phyloP scores from a whole-genome alignment of 192 early-diverging fungal genomes.

The Gryganskiella cystojenkinii region DNA sequence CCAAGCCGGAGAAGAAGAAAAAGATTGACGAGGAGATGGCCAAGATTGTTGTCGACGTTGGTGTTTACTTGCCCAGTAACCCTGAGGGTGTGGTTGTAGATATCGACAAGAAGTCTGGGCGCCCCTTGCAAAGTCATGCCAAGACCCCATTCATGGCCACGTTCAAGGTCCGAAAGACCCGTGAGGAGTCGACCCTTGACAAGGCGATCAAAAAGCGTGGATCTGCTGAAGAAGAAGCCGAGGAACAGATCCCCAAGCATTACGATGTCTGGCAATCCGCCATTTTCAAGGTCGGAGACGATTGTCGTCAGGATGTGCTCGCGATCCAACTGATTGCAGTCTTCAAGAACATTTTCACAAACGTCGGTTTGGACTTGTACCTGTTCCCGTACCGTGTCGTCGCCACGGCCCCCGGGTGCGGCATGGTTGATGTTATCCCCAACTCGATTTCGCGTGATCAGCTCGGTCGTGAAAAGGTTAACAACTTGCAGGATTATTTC shows the following conservation, averaged over 20 bases:
- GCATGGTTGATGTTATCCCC: conserved; percentile 99
- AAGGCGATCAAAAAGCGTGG: conserved; percentile 49
- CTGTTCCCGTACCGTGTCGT: conserved; percentile 97
- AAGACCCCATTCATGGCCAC: conserved; percentile 99
- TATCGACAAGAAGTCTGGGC: conserved; percentile 93
- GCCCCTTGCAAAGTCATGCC: conserved; percentile 96
- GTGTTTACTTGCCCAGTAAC: conserved; percentile 97
- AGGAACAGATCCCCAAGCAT: conserved; percentile 44
- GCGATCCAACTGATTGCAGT: conserved; percentile 97
- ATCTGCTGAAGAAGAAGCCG: conserved; percentile 28
- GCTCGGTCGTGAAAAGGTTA: conserved; percentile 98
- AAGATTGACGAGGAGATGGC: conserved; percentile 98
- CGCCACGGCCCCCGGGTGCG: conserved; percentile 96
- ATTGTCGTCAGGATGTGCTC: conserved; percentile 98
- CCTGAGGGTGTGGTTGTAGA: conserved; percentile 94
- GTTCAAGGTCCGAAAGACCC: conserved; percentile 83
- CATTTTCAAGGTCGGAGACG: conserved; percentile 99
- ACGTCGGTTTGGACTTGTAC: conserved; percentile 93
- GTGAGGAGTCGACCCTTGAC: conserved; percentile 64
- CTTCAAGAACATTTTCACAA: conserved; percentile 96
- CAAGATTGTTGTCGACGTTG: conserved; percentile 92
- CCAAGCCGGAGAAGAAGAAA: conserved; percentile 96
- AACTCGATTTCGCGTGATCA: conserved; percentile 97
- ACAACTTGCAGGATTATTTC: conserved; percentile 95
- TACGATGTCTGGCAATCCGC: conserved; percentile 80